phyloP scores from a whole-genome alignment of 1,284 basidiomycete genomes.

The Moesziomyces aphidis region DNA sequence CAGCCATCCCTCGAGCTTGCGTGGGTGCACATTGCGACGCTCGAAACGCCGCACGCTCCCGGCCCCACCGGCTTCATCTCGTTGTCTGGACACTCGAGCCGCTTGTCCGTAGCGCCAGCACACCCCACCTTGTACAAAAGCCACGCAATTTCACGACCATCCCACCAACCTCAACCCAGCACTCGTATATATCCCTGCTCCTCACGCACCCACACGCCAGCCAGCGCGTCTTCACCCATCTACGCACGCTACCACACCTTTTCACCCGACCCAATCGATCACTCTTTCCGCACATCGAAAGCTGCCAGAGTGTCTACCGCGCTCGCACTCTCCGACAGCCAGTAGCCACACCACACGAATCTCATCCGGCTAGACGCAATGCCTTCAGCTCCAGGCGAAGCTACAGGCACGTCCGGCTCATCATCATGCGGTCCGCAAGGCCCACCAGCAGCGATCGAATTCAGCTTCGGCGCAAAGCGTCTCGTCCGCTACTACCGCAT shows the following conservation, averaged over 20 bases:
- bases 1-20: background rate
- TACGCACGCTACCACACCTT: too few relatives aligned
- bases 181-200: background rate
- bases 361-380: background rate
- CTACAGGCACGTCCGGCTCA: conserved; percentile 2
- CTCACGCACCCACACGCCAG: too few relatives aligned
- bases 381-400: conserved; percentile 7
- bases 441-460: conserved; percentile 33
- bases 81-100: background rate
- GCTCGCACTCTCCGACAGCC: too few relatives aligned
- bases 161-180: background rate
- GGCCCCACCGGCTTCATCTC: background rate
- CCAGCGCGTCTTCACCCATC: too few relatives aligned
- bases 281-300: background rate
- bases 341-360: background rate
- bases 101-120: background rate
- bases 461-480: conserved; percentile 16
- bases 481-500: conserved; percentile 39
- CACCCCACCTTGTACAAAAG: background rate
- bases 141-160: background rate
- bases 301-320: background rate
- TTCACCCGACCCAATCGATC: too few relatives aligned
- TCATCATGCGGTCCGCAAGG: conserved; percentile 13
- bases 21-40: background rate
- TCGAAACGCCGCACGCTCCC: background rate